Percentiles rank a stretch among this genome's conserved stretches.
Evolutionary conservation across 345 rosid species (phyloP).

Genomic region (Acer yangbiense): DNA sequence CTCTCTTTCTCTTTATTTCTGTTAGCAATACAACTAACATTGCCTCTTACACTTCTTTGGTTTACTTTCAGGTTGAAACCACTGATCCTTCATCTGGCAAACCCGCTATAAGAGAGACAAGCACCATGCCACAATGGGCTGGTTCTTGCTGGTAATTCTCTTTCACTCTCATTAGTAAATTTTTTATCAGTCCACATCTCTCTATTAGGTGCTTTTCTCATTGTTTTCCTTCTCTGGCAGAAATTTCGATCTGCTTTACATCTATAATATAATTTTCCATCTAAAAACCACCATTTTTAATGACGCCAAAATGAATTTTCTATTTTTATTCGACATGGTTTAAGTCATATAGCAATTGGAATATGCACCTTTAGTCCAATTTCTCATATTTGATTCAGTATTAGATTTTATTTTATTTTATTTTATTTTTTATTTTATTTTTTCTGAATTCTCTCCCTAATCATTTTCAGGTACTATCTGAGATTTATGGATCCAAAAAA

Average conservation of each 20-base stretch:
- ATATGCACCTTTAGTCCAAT: neutral
- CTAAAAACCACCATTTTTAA: neutral
- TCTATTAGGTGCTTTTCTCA: neutral
- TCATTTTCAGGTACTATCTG: slow-evolving; percentile 79
- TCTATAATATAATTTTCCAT: neutral
- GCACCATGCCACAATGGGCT: slow-evolving; percentile 99
- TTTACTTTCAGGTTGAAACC: slow-evolving; percentile 58
- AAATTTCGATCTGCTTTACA: neutral
- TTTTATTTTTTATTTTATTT: neutral
- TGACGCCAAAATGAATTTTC: neutral
- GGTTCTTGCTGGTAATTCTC: slow-evolving; percentile 90
- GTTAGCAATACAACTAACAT: neutral
- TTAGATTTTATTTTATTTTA: neutral
- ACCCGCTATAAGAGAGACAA: slow-evolving; percentile 87
- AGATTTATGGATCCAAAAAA: slow-evolving; percentile 94
- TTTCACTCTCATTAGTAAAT: slow-evolving; percentile 9
- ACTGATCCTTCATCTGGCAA: slow-evolving; percentile 66
- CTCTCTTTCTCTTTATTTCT: neutral
- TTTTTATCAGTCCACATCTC: slow-evolving; percentile 4
- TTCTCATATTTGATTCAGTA: neutral
- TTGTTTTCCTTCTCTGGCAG: neutral
- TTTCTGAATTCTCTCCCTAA: slow-evolving; percentile 11
- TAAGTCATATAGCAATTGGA: neutral
- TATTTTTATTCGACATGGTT: neutral
- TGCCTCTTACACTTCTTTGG: neutral